Evolutionary conservation across 495 filamentous ascomycete genomes (phyloP).

Genomic region (Bryoglossum gracile): DNA sequence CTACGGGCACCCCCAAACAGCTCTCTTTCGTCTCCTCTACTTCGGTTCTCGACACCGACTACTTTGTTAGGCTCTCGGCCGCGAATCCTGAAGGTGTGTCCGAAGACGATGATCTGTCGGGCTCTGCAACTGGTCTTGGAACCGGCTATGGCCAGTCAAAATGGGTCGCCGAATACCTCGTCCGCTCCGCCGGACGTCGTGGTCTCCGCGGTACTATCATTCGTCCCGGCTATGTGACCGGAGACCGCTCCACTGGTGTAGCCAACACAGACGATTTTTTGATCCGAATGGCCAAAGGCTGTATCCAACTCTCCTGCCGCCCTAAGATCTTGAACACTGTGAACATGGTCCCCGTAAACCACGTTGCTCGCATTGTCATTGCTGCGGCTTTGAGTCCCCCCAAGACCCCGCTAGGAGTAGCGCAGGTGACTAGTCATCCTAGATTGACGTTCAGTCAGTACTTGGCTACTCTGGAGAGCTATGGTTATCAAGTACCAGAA

Average conservation of each 20-base stretch:
- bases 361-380: conserved; percentile 73
- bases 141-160: conserved; percentile 93
- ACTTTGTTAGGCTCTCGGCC: conserved; percentile 60
- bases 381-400: conserved; percentile 40
- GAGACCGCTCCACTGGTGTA: conserved; percentile 63
- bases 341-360: conserved; percentile 84
- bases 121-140: conserved; percentile 56
- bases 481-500: conserved; percentile 68
- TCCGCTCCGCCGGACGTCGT: conserved; percentile 68
- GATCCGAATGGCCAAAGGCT: conserved; percentile 82
- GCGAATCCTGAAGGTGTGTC: conserved; percentile 45
- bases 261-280: conserved; percentile 90
- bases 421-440: conserved; percentile 72
- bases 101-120: conserved; percentile 60
- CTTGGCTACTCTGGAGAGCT: conserved; percentile 58
- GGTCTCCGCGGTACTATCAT: conserved; percentile 72
- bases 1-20: conserved; percentile 67
- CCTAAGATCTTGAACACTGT: conserved; percentile 82
- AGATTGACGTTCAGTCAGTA: conserved; percentile 74
- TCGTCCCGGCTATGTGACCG: conserved; percentile 80
- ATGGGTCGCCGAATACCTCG: conserved; percentile 74
- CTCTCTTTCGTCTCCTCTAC: conserved; percentile 86
- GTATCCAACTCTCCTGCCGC: conserved; percentile 64
- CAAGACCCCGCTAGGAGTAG: conserved; percentile 43
- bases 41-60: conserved; percentile 68